Percentiles rank a stretch among this genome's conserved stretches.
Conservation (phyloP, 306 rosid species). For the Amphicarpaea edgeworthii region DNA sequence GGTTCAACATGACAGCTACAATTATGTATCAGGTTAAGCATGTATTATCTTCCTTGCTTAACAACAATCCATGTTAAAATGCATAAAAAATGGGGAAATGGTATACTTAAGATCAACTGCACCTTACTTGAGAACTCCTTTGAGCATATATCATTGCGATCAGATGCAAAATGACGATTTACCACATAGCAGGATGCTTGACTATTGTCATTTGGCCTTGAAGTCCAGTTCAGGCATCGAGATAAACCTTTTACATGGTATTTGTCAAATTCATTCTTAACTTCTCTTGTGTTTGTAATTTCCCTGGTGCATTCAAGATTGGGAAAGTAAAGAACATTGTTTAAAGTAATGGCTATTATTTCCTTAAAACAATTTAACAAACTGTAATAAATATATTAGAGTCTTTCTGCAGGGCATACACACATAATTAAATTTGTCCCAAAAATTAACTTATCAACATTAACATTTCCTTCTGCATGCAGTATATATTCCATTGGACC, state of each 20-base stretch:
- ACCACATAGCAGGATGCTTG: conserved; percentile 44
- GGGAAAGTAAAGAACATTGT: conserved; percentile 8
- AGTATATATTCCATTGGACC: not conserved
- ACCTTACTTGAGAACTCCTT: conserved; percentile 64
- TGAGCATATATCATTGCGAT: conserved; percentile 38
- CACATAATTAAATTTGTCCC: not conserved
- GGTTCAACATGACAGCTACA: conserved; percentile 29
- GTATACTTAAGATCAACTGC: conserved; percentile 42
- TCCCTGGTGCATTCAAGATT: conserved; percentile 53
- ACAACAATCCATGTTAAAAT: conserved; percentile 33
- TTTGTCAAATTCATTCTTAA: conserved; percentile 41
- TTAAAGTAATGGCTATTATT: conserved; percentile 5
- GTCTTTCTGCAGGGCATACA: conserved; percentile 18
- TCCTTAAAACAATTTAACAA: not conserved
- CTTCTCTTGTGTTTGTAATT: conserved; percentile 44
- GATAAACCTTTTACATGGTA: conserved; percentile 34
- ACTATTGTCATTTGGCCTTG: conserved; percentile 37
- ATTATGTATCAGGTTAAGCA: conserved; percentile 9
- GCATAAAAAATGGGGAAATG: conserved; percentile 2
- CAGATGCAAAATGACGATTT: conserved; percentile 57
- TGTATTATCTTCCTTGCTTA: conserved; percentile 22
- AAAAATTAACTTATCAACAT: not conserved
- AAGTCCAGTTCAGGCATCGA: conserved; percentile 39
- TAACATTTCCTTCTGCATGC: conserved; percentile 6
- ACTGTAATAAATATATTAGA: not conserved